Evolutionary conservation across 768 basidiomycete species (phyloP).

Genomic region (Tylopilus vinaceipallidus): DNA sequence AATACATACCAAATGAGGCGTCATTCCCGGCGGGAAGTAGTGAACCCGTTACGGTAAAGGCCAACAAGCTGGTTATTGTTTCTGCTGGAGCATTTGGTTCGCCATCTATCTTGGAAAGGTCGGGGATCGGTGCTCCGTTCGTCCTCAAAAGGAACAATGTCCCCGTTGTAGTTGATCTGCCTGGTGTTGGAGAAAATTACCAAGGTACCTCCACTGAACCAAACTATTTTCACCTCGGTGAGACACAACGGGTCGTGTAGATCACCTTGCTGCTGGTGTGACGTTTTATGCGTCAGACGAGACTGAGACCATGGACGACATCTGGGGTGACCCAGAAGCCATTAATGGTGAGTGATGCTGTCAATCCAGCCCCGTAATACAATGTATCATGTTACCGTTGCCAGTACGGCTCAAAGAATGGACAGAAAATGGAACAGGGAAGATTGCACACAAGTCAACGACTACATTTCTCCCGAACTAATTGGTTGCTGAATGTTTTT

Average conservation of each 20-base stretch:
- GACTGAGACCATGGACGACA: constrained; percentile 46
- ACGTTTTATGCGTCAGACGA: constrained; percentile 42
- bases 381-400: not conserved
- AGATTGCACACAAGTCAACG: constrained; percentile 54
- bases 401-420: constrained; percentile 34
- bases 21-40: too few species aligned
- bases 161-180: too few species aligned
- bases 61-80: too few species aligned
- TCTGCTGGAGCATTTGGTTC: too few species aligned
- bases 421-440: constrained; percentile 40
- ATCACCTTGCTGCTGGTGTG: constrained; percentile 29
- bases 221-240: too few species aligned
- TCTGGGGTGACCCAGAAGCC: constrained; percentile 39
- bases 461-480: not conserved
- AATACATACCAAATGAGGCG: too few species aligned
- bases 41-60: too few species aligned
- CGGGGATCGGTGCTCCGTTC: too few species aligned
- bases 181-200: too few species aligned
- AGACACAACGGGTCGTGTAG: constrained; percentile 8
- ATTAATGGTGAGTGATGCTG: constrained; percentile 36
- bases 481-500: not conserved
- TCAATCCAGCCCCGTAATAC: not conserved
- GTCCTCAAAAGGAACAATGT: too few species aligned
- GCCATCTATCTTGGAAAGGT: too few species aligned
- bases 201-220: too few species aligned